Evolutionary conservation across 805 yeast genomes (phyloP).

Genomic region (Teunomyces pallodes): DNA sequence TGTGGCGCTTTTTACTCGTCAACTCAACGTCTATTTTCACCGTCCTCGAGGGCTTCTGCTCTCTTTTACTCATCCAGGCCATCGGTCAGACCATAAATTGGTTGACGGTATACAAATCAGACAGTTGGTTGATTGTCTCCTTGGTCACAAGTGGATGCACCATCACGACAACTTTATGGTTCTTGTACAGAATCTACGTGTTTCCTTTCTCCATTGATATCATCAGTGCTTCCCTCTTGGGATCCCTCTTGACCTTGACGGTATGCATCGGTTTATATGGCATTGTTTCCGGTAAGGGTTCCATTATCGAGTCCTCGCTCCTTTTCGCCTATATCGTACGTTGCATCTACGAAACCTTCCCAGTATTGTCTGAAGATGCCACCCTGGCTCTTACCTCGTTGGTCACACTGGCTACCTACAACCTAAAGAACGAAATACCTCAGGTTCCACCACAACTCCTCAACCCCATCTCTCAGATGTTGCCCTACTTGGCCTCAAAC

Average conservation of each 20-base stretch:
- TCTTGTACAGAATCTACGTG: slow-evolving; percentile 78
- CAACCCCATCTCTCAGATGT: slow-evolving; percentile 24
- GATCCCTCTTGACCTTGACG: slow-evolving; percentile 78
- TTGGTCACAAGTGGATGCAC: slow-evolving; percentile 71
- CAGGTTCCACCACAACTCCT: slow-evolving; percentile 34
- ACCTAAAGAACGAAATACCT: slow-evolving; percentile 34
- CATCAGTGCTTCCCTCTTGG: slow-evolving; percentile 77
- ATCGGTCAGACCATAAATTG: slow-evolving; percentile 79
- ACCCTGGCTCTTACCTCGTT: slow-evolving; percentile 28
- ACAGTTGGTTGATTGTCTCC: slow-evolving; percentile 74
- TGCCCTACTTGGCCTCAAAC: slow-evolving; percentile 50
- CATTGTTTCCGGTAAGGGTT: slow-evolving; percentile 76
- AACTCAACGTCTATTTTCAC: slow-evolving; percentile 90
- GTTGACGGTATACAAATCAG: slow-evolving; percentile 61
- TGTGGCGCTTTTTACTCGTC: slow-evolving; percentile 71
- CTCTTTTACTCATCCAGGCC: slow-evolving; percentile 87
- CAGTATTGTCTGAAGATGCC: slow-evolving; percentile 67
- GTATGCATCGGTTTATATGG: slow-evolving; percentile 77
- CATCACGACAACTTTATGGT: slow-evolving; percentile 72
- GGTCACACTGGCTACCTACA: slow-evolving; percentile 32
- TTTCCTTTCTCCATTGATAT: slow-evolving; percentile 70
- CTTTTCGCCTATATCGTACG: slow-evolving; percentile 89
- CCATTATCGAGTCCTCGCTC: slow-evolving; percentile 86
- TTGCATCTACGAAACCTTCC: slow-evolving; percentile 89
- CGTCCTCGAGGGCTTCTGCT: slow-evolving; percentile 87